These are phyloP conservation scores for Verticillium longisporum DNA, from an alignment of 2,329 filamentous ascomycete species.

Conservation along the genomic window DNA sequence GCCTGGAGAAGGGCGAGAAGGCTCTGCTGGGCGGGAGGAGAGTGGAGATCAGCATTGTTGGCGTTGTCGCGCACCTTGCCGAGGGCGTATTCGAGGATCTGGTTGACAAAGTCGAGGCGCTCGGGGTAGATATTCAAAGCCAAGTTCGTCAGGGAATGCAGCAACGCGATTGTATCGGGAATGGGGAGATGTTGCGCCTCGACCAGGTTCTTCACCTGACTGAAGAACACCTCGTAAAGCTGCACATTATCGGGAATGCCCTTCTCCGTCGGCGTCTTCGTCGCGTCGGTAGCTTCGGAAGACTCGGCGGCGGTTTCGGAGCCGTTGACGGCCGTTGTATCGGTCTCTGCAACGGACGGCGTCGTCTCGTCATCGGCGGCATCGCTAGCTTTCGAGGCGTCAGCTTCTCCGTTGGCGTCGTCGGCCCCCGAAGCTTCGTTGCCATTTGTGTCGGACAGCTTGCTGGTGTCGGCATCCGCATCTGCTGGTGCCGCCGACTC, in stretches of 20 bases:
- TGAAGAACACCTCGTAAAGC: slow-evolving; percentile 95
- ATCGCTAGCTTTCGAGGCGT: slow-evolving; percentile 19
- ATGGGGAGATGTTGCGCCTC: slow-evolving; percentile 87
- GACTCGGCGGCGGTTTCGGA: slow-evolving; percentile 21
- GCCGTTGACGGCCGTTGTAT: slow-evolving; percentile 41
- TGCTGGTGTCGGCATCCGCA: slow-evolving; percentile 17
- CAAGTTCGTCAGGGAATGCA: slow-evolving; percentile 90
- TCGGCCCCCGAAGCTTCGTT: slow-evolving; percentile 20
- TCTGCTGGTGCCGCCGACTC: slow-evolving; percentile 10
- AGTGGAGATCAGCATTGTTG: slow-evolving; percentile 94
- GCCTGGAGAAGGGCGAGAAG: slow-evolving; percentile 85
- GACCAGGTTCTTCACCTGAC: slow-evolving; percentile 89
- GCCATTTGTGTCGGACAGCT: slow-evolving; percentile 24
- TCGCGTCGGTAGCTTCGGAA: slow-evolving; percentile 7
- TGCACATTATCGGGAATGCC: slow-evolving; percentile 72
- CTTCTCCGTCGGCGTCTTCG: slow-evolving; percentile 25
- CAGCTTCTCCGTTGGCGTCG: slow-evolving; percentile 13
- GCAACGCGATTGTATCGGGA: slow-evolving; percentile 86
- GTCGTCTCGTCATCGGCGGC: slow-evolving; percentile 22
- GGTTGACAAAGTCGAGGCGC: slow-evolving; percentile 87
- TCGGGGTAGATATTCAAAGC: slow-evolving; percentile 95
- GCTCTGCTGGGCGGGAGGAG: slow-evolving; percentile 77
- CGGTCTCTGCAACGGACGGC: slow-evolving; percentile 37
- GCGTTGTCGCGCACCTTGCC: slow-evolving; percentile 81
- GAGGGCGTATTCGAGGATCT: slow-evolving; percentile 83